Evolutionary conservation across 75 land plant species (phyloP), one percentile per base, ranked within the genome.

Genomic region (Adiantum capillusveneris): DNA sequence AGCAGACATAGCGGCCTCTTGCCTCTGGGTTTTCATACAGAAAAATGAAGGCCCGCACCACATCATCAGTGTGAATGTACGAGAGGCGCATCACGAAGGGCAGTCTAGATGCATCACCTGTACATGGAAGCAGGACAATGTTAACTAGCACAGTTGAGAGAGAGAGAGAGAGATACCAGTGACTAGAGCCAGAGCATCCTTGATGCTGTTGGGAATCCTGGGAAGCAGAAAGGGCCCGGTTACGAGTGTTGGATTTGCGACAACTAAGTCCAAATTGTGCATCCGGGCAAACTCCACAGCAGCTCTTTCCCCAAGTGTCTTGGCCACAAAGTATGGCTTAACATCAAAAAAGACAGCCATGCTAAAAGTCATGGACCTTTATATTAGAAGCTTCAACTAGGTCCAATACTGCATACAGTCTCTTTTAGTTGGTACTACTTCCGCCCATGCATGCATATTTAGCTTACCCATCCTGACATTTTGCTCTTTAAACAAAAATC

Each of bases 1-100:
- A 91, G 70, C 86, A 88, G 31, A 91, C 88, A 66, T 84, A 91
- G 43, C 97, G 77, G 16, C 97, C 97, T 24, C 77, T 65, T 9
- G 86, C 89, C 26, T 65, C 71, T 1, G 97, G 86, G 29, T 71
- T 46, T 65, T 91, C 89, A 31, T 51, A 81, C 36, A 84, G 65
- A 44, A 70, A 78, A 14, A 91, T 66, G 60, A 79, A 89, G 12
- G 89, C 69, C 27, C 39, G 57, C 64, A 82, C 81, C 13, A 91
- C 77, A 25, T 91, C 97, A 63, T 91, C 84, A 56, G 82, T 61
- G 69, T 91, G 97, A 17, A 91, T 89, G 20, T 48, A 48, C 20
- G 51, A 48, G 6, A 48, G 11, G 18, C 51, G 51, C 20, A 5
- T 12, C 20, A 48, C 18, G 51, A 48, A 48, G 5, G 51, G 18